These are phyloP conservation scores for Xylariales sp. DNA, from an alignment of 2,329 filamentous ascomycete species.

Conservation along the genomic window DNA sequence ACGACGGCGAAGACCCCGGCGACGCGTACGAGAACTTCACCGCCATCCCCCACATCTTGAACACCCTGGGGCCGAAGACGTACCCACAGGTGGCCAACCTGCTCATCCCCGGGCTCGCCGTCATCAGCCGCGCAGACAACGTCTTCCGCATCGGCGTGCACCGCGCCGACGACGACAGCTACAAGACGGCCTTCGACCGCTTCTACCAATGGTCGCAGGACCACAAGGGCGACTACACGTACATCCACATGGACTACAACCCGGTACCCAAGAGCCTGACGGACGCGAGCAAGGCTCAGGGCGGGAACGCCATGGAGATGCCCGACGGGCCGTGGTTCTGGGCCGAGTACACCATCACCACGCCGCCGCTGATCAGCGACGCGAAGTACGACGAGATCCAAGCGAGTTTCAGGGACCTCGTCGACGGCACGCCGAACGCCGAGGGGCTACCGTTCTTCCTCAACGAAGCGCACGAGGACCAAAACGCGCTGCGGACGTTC, in stretches of 20 bases:
- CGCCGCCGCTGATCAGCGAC: conserved; percentile 20
- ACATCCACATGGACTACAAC: conserved; percentile 34
- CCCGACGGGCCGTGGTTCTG: conserved; percentile 35
- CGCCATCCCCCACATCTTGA: conserved; percentile 25
- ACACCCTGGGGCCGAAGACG: conserved; percentile 23
- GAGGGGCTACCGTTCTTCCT: conserved; percentile 27
- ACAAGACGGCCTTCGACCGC: conserved; percentile 18
- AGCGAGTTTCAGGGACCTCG: conserved; percentile 30
- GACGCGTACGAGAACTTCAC: conserved; percentile 28
- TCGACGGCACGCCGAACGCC: conserved; percentile 33
- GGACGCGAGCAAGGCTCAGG: conserved; percentile 31
- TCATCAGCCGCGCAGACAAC: conserved; percentile 29
- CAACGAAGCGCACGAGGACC: conserved; percentile 30
- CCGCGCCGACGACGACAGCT: conserved; percentile 31
- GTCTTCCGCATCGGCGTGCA: conserved; percentile 34
- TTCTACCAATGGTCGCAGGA: conserved; percentile 31
- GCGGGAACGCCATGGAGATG: conserved; percentile 33
- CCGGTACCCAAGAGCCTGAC: conserved; percentile 30
- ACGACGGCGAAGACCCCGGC: conserved; percentile 28
- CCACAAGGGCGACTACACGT: conserved; percentile 30
- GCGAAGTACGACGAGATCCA: conserved; percentile 27
- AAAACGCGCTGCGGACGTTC: conserved; percentile 31
- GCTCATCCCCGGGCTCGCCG: conserved; percentile 17
- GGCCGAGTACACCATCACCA: conserved; percentile 34
- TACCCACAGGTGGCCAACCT: conserved; percentile 30